phyloP scores from a whole-genome alignment of 352 stramenopile genomes.

The Globisporangium solare region DNA sequence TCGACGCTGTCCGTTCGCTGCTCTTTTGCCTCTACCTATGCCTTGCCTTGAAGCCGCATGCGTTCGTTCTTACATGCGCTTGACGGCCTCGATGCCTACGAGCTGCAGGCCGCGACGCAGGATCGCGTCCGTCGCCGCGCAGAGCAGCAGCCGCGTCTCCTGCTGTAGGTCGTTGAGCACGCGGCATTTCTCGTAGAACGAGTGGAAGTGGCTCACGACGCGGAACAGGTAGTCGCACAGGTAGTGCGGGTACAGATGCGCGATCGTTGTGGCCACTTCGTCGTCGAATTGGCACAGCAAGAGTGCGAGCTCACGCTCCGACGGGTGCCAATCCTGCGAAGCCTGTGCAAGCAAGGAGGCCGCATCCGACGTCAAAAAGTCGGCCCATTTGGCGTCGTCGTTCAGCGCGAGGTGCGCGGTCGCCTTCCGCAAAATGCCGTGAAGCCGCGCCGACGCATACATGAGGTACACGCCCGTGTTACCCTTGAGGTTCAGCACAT shows the following conservation, averaged over 20 bases:
- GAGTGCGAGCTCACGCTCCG: slow-evolving; percentile 65
- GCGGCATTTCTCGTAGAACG: slow-evolving; percentile 79
- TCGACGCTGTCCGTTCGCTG: too few relatives aligned
- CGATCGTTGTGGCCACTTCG: slow-evolving; percentile 46
- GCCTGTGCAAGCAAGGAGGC: slow-evolving; percentile 35
- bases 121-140: slow-evolving; percentile 66
- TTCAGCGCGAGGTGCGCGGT: slow-evolving; percentile 14
- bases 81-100: slow-evolving; percentile 56
- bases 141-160: slow-evolving; percentile 66
- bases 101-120: slow-evolving; percentile 61
- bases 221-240: slow-evolving; percentile 84
- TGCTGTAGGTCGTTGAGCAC: slow-evolving; percentile 62
- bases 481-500: slow-evolving; percentile 75
- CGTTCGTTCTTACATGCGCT: slow-evolving; percentile 57
- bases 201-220: slow-evolving; percentile 71
- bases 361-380: slow-evolving; percentile 22
- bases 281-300: slow-evolving; percentile 78
- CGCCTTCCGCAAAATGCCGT: slow-evolving; percentile 69
- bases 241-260: slow-evolving; percentile 66
- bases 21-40: background rate
- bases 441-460: slow-evolving; percentile 70
- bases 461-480: slow-evolving; percentile 84
- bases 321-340: slow-evolving; percentile 54
- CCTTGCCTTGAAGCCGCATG: background rate
- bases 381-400: slow-evolving; percentile 25